Percentiles rank a stretch among this genome's conserved stretches.
These are phyloP conservation scores for Elaeis guineensis DNA, from an alignment of 176 grass and related monocot genomes.

Conservation along the genomic window DNA sequence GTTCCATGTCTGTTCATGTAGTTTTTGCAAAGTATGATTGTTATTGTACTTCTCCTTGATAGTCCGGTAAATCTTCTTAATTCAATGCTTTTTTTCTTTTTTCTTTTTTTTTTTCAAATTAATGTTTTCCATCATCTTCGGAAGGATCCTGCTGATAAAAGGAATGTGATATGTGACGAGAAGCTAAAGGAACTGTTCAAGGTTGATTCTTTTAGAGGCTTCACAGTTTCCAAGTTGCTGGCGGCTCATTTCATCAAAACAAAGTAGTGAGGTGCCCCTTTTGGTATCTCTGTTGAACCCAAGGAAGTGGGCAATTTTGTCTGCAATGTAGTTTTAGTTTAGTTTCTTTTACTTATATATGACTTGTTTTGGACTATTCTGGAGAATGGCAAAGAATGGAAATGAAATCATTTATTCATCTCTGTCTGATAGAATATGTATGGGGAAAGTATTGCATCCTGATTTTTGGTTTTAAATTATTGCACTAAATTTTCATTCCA, in stretches of 20 bases:
- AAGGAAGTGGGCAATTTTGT: constrained; percentile 47
- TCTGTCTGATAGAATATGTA: too few species aligned
- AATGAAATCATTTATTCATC: too few species aligned
- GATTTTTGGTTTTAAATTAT: too few species aligned
- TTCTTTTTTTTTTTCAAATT: background rate
- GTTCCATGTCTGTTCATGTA: too few species aligned
- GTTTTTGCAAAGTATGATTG: too few species aligned
- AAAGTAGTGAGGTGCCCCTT: constrained; percentile 27
- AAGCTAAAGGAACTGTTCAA: constrained; percentile 90
- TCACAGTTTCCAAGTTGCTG: constrained; percentile 73
- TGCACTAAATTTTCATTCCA: too few species aligned
- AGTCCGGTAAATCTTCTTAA: background rate
- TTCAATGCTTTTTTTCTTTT: constrained; percentile 5
- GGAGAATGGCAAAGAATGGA: too few species aligned
- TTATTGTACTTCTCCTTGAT: background rate
- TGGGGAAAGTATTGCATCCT: too few species aligned
- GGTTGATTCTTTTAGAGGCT: constrained; percentile 80
- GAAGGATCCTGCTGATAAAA: constrained; percentile 94
- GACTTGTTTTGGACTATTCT: too few species aligned
- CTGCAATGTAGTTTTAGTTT: background rate
- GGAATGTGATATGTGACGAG: constrained; percentile 92
- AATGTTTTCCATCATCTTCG: constrained; percentile 25
- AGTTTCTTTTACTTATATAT: too few species aligned
- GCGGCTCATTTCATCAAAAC: constrained; percentile 81
- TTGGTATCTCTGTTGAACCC: constrained; percentile 31